Base-by-base conservation (phyloP, 1,139 yeast genomes). In the Taphrina wiesneri region DNA sequence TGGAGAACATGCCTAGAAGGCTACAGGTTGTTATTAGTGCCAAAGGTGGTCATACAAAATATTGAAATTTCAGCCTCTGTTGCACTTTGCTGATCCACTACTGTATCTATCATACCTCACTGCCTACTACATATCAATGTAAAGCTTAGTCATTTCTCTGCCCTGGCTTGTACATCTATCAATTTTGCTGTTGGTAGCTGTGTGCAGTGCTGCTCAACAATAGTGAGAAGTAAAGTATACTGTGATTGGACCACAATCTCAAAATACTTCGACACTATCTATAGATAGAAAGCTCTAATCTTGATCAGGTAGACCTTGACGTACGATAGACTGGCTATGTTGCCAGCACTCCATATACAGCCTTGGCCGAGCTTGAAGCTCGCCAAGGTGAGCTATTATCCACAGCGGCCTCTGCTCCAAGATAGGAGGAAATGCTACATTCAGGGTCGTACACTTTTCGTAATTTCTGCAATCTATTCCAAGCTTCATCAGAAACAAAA, bases 11-110 rank as follows among this genome's bases (percentile, higher is more conserved):
- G 46, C 21, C 21, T n/a, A n/a, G 46, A 5, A 41, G 46, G 21
- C 21, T 41, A 41, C 21, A n/a, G 46, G 46, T n/a, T 41, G 46
- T 41, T n/a, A 41, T 41, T n/a, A 19, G 21, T n/a, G 46, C 46
- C 21, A n/a, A n/a, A 49, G 54, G 54, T 7, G 54, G 54, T 15
- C 54, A 49, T 49, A 49, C 54, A 26, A 49, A 49, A 28, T 49
- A 49, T 49, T 49, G 36, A 26, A n/a, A 26, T 4, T 26, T 49
- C 23, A n/a, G n/a, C n/a, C n/a, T n/a, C n/a, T n/a, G n/a, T n/a
- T n/a, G n/a, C n/a, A n/a, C n/a, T n/a, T n/a, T n/a, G n/a, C n/a
- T n/a, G n/a, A n/a, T n/a, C n/a, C n/a, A n/a, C n/a, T n/a, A n/a
- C n/a, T n/a, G n/a, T n/a, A n/a, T n/a, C n/a, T n/a, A n/a, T 23